Base-by-base conservation (phyloP, 345 rosid species). In the Citrus sp. region DNA sequence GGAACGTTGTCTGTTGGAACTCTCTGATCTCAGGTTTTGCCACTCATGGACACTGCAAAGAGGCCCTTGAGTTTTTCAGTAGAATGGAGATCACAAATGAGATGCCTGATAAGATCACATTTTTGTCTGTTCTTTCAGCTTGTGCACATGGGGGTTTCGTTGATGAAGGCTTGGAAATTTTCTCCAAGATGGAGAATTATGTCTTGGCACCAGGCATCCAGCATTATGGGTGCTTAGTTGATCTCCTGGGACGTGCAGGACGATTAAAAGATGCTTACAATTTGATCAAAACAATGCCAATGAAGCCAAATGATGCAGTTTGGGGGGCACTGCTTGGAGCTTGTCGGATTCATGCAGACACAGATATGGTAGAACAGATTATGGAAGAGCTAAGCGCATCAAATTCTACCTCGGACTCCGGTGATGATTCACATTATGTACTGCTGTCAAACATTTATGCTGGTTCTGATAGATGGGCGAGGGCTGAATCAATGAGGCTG, bases 301-400 rank as follows among this genome's bases (percentile, higher is more conserved):
- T 87, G 83, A 87, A 82, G 82, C 94, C 97, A 25, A 91, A 89
- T 72, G 89, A 87, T 79, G 85, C 87, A 8, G 88, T 91, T 40
- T 88, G 91, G 91, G 97, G 92, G 28, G 88, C 88, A 61, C 81
- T 92, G 77, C 91, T 94, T 74, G 94, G 92, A 66, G 95, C 94
- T 54, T 92, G 97, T 73, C 84, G 87, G 58, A 73, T 91, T 82
- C 92, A 94, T 81, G 59, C 49, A 51, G 87, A 89, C 79, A 77
- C 71, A 35, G 83, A 86, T 22, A 82, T 87, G 87, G 87, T 79
- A 22, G 92, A 89, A 77, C 49, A 80, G 73, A 87, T 91, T 70
- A 64, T 87, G 72, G 63, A 88, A 77, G 87, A 87, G 22, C 70
- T 87, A 34, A 79, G 72, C 54, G 73, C 40, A 58, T n/a, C 61